Evolutionary conservation across 2,329 filamentous ascomycete species (phyloP), one percentile per base, ranked within the genome.

Genomic region (Penicillium sp.): DNA sequence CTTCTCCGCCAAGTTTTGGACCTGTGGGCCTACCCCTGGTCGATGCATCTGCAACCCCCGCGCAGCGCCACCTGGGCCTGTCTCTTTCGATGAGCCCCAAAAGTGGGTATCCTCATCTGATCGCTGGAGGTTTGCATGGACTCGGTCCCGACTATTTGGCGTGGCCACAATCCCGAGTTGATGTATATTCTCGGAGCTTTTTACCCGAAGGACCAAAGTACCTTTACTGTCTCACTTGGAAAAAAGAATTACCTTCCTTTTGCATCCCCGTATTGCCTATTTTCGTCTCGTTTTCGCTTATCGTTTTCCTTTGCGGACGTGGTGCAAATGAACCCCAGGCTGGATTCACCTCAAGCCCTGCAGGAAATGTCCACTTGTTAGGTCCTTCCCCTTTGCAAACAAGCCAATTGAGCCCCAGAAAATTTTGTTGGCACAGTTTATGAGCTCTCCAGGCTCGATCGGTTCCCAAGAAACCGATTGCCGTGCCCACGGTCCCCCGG

Each of bases 61-160:
- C 39, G 39, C 39, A 39, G 21, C 41, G 39, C 30, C 26, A 49
- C 33, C 15, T 32, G 39, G 15, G 13, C 18, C 39, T 33, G 5
- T 23, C n/a, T 23, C 15, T 33, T 41, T 21, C 26, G 39, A 36
- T 52, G 46, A 55, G 49, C 44, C 51, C 51, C 50, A 51, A 52
- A 23, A 37, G 39, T 24, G 39, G 47, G 23, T 39, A 30, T 33
- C 15, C 15, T 13, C 37, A 42, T 29, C 15, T 18, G 39, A 26
- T 2, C 49, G 23, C 32, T 32, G 9, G 33, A 32, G 30, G 17
- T 32, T 27, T 33, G 13, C 40, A 20, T 37, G 15, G 7, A 41
- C 39, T 23, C 36, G 20, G 43, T 21, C n/a, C 26, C 29, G 13
- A 32, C 37, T 33, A 48, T 23, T 13, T 15, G 29, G 13, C 39